Conservation (phyloP, 176 grass and related monocot species). For the Rhynchospora pubera region DNA sequence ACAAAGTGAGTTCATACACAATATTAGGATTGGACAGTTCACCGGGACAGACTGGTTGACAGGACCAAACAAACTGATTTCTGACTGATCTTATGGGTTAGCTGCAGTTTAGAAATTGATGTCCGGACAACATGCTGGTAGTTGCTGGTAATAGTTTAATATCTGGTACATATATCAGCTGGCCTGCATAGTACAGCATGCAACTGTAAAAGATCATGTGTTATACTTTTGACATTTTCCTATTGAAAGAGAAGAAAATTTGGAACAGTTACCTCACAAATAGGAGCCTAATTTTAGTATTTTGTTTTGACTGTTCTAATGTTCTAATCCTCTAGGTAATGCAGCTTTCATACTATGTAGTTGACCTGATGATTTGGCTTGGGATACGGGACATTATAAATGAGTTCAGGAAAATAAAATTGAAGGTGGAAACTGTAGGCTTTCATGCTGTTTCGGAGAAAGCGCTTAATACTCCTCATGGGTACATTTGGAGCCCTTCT, state of each 20-base stretch:
- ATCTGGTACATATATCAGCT: neutral
- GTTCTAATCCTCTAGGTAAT: slow-evolving; percentile 17
- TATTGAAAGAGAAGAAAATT: neutral
- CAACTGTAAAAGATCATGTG: neutral
- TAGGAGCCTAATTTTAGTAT: neutral
- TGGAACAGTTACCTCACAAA: neutral
- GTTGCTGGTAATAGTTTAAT: neutral
- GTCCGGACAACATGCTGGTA: neutral
- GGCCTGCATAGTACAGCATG: neutral
- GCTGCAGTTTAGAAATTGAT: neutral
- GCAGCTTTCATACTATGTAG: slow-evolving; percentile 95
- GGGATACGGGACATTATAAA: slow-evolving; percentile 98
- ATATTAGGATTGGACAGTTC: slow-evolving; percentile 4
- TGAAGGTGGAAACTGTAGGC: slow-evolving; percentile 74
- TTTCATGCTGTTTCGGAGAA: slow-evolving; percentile 72
- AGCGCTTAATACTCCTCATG: slow-evolving; percentile 76
- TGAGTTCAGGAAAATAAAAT: slow-evolving; percentile 84
- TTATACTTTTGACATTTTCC: neutral
- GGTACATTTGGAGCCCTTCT: slow-evolving; percentile 98
- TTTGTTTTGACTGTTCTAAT: neutral
- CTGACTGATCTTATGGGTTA: neutral
- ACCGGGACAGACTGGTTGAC: neutral
- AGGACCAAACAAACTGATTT: neutral
- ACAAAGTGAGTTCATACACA: slow-evolving; percentile 57
- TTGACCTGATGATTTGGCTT: slow-evolving; percentile 99